Evolutionary conservation across 345 rosid genomes (phyloP).

Genomic region (Cochlearia excelsa): DNA sequence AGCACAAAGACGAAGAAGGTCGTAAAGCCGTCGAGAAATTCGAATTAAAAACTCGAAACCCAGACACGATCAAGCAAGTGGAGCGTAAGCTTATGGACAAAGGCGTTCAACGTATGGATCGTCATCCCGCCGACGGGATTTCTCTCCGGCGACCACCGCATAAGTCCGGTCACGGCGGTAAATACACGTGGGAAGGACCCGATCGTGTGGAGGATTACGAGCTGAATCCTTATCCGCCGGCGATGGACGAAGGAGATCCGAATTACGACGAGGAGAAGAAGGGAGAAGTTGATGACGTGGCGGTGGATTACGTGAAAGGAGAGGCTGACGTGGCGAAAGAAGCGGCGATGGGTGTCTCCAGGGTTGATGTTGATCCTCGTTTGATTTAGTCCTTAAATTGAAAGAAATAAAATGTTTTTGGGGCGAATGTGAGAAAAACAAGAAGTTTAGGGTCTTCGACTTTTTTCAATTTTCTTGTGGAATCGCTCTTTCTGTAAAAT

Average conservation of each 20-base stretch:
- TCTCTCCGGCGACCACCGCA: slow-evolving; percentile 55
- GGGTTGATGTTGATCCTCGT: slow-evolving; percentile 60
- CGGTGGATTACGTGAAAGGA: slow-evolving; percentile 44
- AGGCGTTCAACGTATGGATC: slow-evolving; percentile 69
- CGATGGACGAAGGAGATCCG: slow-evolving; percentile 75
- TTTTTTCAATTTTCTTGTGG: no score
- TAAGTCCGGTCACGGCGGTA: slow-evolving; percentile 80
- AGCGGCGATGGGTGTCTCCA: slow-evolving; percentile 50
- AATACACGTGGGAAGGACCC: slow-evolving; percentile 92
- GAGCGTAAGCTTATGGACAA: slow-evolving; percentile 68
- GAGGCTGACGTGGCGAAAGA: slow-evolving; percentile 66
- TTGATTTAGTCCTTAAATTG: slow-evolving; percentile 16
- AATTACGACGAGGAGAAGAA: slow-evolving; percentile 67
- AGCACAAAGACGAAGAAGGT: slow-evolving; percentile 49
- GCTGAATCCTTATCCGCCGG: slow-evolving; percentile 48
- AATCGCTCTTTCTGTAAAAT: no score
- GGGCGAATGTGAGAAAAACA: no score
- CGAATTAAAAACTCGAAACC: slow-evolving; percentile 44
- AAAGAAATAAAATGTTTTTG: no score
- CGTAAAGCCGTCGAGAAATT: slow-evolving; percentile 46
- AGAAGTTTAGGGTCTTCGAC: no score
- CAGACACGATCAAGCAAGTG: slow-evolving; percentile 55
- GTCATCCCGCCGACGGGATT: slow-evolving; percentile 63
- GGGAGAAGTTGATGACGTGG: slow-evolving; percentile 43
- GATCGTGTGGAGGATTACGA: slow-evolving; percentile 47